Conservation (phyloP, 2,329 filamentous ascomycete species). For the Claviceps pazoutovae region DNA sequence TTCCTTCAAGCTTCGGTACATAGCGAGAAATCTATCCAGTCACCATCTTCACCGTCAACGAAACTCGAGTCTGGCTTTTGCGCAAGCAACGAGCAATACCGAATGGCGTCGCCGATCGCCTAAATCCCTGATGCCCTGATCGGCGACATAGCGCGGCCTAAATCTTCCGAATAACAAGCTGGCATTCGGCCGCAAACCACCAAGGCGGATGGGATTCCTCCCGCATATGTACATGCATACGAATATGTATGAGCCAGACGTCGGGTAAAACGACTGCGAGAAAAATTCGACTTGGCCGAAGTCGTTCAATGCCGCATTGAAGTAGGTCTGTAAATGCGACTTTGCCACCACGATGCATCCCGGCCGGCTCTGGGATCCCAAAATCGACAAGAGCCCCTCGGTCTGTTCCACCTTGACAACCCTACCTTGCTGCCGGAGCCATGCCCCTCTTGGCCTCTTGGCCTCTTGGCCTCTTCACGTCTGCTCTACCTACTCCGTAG, state of each 20-base stretch:
- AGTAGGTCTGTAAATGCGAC: background rate
- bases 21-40: too few species aligned
- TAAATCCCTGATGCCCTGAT: background rate
- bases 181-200: background rate
- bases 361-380: background rate
- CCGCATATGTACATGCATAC: background rate
- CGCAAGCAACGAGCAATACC: background rate
- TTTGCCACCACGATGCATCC: background rate
- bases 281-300: background rate
- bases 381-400: background rate
- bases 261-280: background rate
- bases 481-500: background rate
- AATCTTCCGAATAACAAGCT: background rate
- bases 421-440: background rate
- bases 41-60: too few species aligned
- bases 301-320: background rate
- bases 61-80: too few species aligned
- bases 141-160: background rate
- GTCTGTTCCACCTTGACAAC: background rate
- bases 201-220: background rate
- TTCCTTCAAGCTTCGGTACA: too few species aligned
- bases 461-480: background rate
- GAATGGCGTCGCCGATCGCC: background rate
- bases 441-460: background rate
- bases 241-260: background rate